Conservation (phyloP, 176 grass and related monocot genomes). For the Raddia distichophylla region DNA sequence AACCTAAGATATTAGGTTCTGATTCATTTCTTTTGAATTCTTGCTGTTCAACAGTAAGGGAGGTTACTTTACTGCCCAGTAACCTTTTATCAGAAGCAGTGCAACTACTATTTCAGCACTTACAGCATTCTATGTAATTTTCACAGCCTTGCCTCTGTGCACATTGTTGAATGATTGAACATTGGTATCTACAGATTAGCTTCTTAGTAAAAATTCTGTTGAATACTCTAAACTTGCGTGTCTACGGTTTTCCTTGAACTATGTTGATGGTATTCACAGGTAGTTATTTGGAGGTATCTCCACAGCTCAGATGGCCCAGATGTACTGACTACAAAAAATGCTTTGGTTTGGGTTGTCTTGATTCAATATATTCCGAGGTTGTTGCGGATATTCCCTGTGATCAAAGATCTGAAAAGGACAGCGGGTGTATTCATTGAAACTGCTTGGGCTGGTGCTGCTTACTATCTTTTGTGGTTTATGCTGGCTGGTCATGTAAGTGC, state of each 20-base stretch:
- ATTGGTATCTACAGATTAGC: slow-evolving; percentile 2
- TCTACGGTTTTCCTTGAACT: slow-evolving; percentile 1
- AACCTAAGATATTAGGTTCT: not conserved
- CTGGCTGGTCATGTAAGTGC: slow-evolving; percentile 85
- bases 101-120: not conserved
- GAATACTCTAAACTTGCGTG: not conserved
- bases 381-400: slow-evolving; percentile 73
- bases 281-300: slow-evolving; percentile 89
- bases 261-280: slow-evolving; percentile 54
- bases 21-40: not conserved
- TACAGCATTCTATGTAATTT: not conserved
- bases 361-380: slow-evolving; percentile 88
- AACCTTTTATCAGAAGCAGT: not conserved
- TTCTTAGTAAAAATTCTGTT: not conserved
- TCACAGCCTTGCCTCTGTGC: not conserved
- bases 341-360: slow-evolving; percentile 74
- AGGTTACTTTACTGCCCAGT: not conserved
- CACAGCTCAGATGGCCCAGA: slow-evolving; percentile 58
- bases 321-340: slow-evolving; percentile 64
- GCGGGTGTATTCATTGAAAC: slow-evolving; percentile 96
- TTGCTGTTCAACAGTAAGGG: not conserved
- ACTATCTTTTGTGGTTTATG: slow-evolving; percentile 98
- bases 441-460: slow-evolving; percentile 93
- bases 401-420: slow-evolving; percentile 77
- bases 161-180: slow-evolving; percentile 3